phyloP scores from a whole-genome alignment of 345 rosid species.

The Noccaea caerulescens region DNA sequence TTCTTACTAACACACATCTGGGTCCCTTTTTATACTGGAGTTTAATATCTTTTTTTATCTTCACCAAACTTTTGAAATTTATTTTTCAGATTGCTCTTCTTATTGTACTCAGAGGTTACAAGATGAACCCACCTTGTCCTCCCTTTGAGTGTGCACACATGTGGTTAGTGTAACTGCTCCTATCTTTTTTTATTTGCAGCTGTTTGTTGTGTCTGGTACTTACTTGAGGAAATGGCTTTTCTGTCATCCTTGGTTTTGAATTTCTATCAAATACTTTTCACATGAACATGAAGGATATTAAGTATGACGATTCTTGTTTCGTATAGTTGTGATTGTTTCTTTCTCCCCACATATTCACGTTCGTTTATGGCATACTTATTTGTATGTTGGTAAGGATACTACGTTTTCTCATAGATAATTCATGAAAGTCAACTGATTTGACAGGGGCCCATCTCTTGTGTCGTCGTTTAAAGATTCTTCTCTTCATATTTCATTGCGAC shows the following conservation, averaged over 20 bases:
- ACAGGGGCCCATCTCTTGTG: constrained; percentile 94
- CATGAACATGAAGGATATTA: constrained; percentile 22
- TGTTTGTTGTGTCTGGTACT: constrained; percentile 26
- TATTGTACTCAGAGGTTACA: constrained; percentile 87
- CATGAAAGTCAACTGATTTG: constrained; percentile 39
- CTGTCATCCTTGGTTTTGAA: constrained; percentile 24
- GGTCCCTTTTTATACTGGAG: constrained; percentile 29
- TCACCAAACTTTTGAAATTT: constrained; percentile 42
- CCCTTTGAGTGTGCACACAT: constrained; percentile 97
- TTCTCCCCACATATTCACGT: background rate
- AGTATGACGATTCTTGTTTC: constrained; percentile 8
- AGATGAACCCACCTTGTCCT: constrained; percentile 95
- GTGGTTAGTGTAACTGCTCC: constrained; percentile 63
- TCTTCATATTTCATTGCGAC: constrained; percentile 83
- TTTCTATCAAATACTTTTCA: constrained; percentile 18
- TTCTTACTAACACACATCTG: constrained; percentile 19
- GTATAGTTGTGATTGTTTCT: constrained; percentile 15
- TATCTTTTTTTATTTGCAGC: constrained; percentile 30
- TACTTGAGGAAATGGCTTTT: constrained; percentile 21
- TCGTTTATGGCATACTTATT: background rate
- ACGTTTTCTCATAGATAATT: constrained; percentile 15
- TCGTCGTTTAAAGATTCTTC: constrained; percentile 84
- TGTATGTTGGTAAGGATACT: constrained; percentile 11
- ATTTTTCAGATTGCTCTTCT: constrained; percentile 83
- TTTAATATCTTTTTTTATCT: constrained; percentile 41